These are phyloP conservation scores for Naumovozyma dairenensis DNA, from an alignment of 805 yeast genomes.

Conservation along the genomic window DNA sequence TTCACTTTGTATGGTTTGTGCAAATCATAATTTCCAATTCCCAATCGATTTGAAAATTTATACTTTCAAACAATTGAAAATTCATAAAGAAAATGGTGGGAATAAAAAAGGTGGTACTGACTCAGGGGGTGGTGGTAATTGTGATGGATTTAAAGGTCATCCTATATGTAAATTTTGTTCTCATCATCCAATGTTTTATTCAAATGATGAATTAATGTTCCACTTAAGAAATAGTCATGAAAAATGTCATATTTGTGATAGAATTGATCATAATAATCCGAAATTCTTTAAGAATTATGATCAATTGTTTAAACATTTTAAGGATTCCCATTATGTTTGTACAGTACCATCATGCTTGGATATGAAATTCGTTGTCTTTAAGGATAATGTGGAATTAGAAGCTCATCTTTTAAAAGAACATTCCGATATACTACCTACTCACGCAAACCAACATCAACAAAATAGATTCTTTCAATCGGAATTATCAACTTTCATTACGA, in stretches of 20 bases:
- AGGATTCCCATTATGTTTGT: slow-evolving; percentile 65
- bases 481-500: slow-evolving; percentile 45
- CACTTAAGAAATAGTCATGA: slow-evolving; percentile 84
- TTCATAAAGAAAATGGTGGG: slow-evolving; percentile 70
- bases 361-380: slow-evolving; percentile 83
- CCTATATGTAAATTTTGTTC: slow-evolving; percentile 80
- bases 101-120: slow-evolving; percentile 16
- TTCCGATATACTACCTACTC: slow-evolving; percentile 23
- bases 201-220: slow-evolving; percentile 72
- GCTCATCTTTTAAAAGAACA: slow-evolving; percentile 86
- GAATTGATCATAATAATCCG: slow-evolving; percentile 47
- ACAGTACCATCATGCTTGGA: slow-evolving; percentile 70
- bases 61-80: slow-evolving; percentile 49
- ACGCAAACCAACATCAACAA: too few species aligned
- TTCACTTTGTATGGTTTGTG: slow-evolving; percentile 66
- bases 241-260: slow-evolving; percentile 83
- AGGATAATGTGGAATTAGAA: slow-evolving; percentile 73
- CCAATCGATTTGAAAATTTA: slow-evolving; percentile 58
- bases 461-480: slow-evolving; percentile 44
- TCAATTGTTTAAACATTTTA: slow-evolving; percentile 65
- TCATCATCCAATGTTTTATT: slow-evolving; percentile 66
- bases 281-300: slow-evolving; percentile 74
- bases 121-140: too few species aligned
- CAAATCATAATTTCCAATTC: slow-evolving; percentile 66
- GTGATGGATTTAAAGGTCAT: slow-evolving; percentile 79